phyloP scores from a whole-genome alignment of 1,284 basidiomycete species.

The Cutaneotrichosporon mucoides region DNA sequence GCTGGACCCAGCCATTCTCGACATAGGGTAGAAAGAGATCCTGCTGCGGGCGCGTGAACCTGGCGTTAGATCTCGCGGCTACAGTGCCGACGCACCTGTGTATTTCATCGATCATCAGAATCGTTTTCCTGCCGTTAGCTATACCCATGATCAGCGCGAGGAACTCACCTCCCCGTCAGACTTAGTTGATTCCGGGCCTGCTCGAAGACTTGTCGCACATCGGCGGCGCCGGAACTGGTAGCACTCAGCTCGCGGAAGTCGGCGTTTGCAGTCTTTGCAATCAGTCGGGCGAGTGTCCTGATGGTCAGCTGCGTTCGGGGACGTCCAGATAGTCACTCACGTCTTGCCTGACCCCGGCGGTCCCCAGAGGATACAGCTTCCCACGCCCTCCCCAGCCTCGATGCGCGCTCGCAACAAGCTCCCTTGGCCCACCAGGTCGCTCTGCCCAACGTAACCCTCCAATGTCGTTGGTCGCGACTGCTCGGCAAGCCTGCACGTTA shows the following conservation, averaged over 20 bases:
- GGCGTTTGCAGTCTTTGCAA: slow-evolving; percentile 50
- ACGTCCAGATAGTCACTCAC: slow-evolving; percentile 5
- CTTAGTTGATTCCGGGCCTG: slow-evolving; percentile 69
- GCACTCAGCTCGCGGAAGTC: slow-evolving; percentile 71
- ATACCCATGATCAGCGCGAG: not conserved
- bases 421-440: slow-evolving; percentile 42
- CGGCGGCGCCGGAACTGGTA: slow-evolving; percentile 67
- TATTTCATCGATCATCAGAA: slow-evolving; percentile 64
- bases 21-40: slow-evolving; percentile 76
- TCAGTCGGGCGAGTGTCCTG: slow-evolving; percentile 44
- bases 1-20: slow-evolving; percentile 71
- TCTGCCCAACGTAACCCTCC: slow-evolving; percentile 39
- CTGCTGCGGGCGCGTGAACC: slow-evolving; percentile 75
- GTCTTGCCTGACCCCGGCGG: slow-evolving; percentile 49
- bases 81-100: slow-evolving; percentile 60
- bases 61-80: too few species aligned
- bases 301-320: not conserved
- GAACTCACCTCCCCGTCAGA: slow-evolving; percentile 62
- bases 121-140: slow-evolving; percentile 28
- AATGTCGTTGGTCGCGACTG: slow-evolving; percentile 40
- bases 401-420: slow-evolving; percentile 43
- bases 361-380: slow-evolving; percentile 48
- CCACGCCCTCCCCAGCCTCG: slow-evolving; percentile 40
- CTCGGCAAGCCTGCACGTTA: slow-evolving; percentile 40
- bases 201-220: slow-evolving; percentile 74